Evolutionary conservation across 176 grass and related monocot genomes (phyloP).

Genomic region (Olyra latifolia): DNA sequence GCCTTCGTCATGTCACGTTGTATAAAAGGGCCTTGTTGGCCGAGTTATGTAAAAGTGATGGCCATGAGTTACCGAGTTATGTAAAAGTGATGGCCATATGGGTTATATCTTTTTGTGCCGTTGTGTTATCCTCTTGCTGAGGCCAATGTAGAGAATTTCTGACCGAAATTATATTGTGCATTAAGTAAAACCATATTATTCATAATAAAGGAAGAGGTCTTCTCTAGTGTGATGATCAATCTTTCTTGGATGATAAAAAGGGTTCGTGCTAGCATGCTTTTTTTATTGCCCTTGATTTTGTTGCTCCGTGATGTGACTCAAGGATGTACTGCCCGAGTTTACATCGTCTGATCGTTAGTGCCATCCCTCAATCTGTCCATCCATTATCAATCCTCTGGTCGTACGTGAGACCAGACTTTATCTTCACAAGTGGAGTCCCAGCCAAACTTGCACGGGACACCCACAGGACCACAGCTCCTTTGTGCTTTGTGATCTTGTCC

Average conservation of each 20-base stretch:
- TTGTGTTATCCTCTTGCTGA: not conserved
- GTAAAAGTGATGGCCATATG: conserved; percentile 12
- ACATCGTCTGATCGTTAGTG: too few species aligned
- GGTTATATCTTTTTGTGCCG: not conserved
- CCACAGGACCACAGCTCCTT: too few species aligned
- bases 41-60: conserved; percentile 36
- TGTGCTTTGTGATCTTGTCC: not conserved
- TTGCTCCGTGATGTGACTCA: not conserved
- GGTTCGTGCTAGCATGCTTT: not conserved
- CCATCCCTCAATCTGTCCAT: too few species aligned
- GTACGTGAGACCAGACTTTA: too few species aligned
- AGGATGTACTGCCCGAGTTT: too few species aligned
- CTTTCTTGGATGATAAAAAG: not conserved
- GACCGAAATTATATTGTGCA: not conserved
- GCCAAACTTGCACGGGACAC: not conserved
- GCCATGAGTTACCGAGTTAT: conserved; percentile 11
- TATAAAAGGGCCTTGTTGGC: conserved; percentile 10
- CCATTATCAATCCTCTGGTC: too few species aligned
- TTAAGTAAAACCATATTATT: not conserved
- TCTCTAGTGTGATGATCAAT: not conserved
- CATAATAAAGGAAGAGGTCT: not conserved
- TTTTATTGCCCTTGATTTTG: not conserved
- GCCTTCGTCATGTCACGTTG: conserved; percentile 14
- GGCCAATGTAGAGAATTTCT: not conserved
- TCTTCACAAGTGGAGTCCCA: not conserved